Base-by-base conservation (phyloP, 495 filamentous ascomycete species). In the Hyaloscypha bicolor region DNA sequence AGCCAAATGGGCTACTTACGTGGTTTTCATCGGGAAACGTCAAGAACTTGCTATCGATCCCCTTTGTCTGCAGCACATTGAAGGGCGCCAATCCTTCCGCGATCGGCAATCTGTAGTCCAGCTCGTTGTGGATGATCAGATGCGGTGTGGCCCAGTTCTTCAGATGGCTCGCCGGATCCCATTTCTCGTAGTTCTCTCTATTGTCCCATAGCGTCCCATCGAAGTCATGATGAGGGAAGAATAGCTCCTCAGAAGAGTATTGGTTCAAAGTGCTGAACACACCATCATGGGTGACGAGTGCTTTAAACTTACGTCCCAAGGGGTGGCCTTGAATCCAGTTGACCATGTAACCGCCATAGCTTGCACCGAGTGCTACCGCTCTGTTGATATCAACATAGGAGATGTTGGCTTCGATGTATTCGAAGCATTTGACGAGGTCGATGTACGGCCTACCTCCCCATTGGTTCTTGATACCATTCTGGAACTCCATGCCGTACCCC, bases 261-360 rank as follows among this genome's bases (percentile, higher is more conserved):
- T 93, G 88, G 59, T 86, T 87, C 6, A 87, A 82, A 69, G 91
- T 93, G 75, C 86, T 91, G 79, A 93, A 96, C 31, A 94, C 87
- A 39, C 94, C 94, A 76, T 97, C 94, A 76, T 98, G 94, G 66
- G 90, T 93, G 9, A 96, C 93, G 2, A 96, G 84, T 2, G 93
- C 93, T 75, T 93, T 93, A 84, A 96, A 95, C 71, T 91, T 91
- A 59, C 91, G 88, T 19, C 88, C 88, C 0, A 91, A 79, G 0
- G 81, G 80, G 37, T 90, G 86, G 52, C 89, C 89, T 76, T 90
- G 88, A 68, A 91, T 87, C 87, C 89, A 91, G 72, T 91, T 93
- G 73, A 92, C 87, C 92, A 93, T 93, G 73, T 87, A 96, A 16
- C 93, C 92, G n/a, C 91, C 92, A 71, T 94, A 97, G 0, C 88